phyloP scores from a whole-genome alignment of 768 basidiomycete species.

The Termitomyces sp. region DNA sequence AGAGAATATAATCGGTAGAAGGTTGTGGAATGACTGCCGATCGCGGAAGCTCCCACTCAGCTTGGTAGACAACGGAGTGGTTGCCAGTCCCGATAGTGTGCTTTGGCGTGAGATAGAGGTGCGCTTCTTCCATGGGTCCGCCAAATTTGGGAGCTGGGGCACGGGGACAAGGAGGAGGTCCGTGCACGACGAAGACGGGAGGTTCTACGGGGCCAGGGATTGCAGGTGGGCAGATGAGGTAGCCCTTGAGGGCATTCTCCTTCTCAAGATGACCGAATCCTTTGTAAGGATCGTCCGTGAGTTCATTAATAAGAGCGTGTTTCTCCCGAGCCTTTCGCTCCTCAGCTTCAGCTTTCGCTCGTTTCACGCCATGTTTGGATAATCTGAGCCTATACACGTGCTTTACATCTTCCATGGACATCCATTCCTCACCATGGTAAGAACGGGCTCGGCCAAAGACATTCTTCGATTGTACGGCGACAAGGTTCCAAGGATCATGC shows the following conservation, averaged over 20 bases:
- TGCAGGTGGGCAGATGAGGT: conserved; percentile 6
- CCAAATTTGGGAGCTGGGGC: neutral
- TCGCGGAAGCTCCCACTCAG: conserved; percentile 30
- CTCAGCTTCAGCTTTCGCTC: neutral
- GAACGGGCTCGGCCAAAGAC: neutral
- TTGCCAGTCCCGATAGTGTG: conserved; percentile 38
- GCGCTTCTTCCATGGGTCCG: conserved; percentile 30
- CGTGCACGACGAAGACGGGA: conserved; percentile 23
- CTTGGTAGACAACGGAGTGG: conserved; percentile 49
- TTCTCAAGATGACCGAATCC: neutral
- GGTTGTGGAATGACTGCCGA: conserved; percentile 5
- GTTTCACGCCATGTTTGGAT: conserved; percentile 5
- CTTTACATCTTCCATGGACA: conserved; percentile 22
- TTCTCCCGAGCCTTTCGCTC: neutral
- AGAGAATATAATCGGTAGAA: conserved; percentile 19
- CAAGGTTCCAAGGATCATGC: conserved; percentile 36
- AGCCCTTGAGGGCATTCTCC: neutral
- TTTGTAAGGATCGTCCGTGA: neutral
- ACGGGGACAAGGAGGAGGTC: conserved; percentile 15
- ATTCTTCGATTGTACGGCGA: conserved; percentile 14
- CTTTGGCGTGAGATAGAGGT: conserved; percentile 41
- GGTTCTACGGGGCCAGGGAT: conserved; percentile 14
- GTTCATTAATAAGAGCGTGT: neutral
- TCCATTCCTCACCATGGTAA: conserved; percentile 18
- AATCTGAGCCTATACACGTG: conserved; percentile 26